Conservation (phyloP, 805 yeast genomes). For the Wickerhamiella galacta region DNA sequence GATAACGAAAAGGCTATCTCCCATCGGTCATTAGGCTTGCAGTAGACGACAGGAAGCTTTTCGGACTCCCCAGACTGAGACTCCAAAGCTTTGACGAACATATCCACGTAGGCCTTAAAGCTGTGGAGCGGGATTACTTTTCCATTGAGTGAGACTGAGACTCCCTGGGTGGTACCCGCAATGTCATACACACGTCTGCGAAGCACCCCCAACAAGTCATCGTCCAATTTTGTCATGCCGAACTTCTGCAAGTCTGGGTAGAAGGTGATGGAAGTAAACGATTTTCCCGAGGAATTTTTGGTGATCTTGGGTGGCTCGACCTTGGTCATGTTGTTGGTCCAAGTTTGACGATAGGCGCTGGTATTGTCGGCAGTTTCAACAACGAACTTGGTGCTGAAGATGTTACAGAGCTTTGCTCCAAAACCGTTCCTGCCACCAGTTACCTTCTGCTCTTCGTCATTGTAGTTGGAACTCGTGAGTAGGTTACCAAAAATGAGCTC, state of each 20-base stretch:
- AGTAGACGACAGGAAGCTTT: constrained; percentile 54
- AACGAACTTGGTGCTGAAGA: constrained; percentile 73
- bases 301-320: constrained; percentile 64
- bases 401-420: constrained; percentile 95
- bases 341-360: constrained; percentile 56
- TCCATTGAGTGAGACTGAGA: constrained; percentile 65
- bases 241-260: constrained; percentile 75
- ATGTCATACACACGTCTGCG: constrained; percentile 89
- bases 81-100: constrained; percentile 66
- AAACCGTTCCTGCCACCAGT: constrained; percentile 98
- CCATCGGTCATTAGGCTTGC: constrained; percentile 76
- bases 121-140: constrained; percentile 48
- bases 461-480: constrained; percentile 88
- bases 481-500: constrained; percentile 92
- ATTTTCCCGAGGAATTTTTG: constrained; percentile 29
- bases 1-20: constrained; percentile 90
- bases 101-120: constrained; percentile 76
- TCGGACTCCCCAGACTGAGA: constrained; percentile 22
- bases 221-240: constrained; percentile 70
- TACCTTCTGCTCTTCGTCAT: constrained; percentile 86
- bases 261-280: constrained; percentile 76
- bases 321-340: constrained; percentile 75
- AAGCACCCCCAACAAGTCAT: constrained; percentile 66
- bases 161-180: constrained; percentile 80
- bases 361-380: constrained; percentile 81